phyloP scores from a whole-genome alignment of 1,139 yeast genomes.

The Trichomonascaceae sp. region DNA sequence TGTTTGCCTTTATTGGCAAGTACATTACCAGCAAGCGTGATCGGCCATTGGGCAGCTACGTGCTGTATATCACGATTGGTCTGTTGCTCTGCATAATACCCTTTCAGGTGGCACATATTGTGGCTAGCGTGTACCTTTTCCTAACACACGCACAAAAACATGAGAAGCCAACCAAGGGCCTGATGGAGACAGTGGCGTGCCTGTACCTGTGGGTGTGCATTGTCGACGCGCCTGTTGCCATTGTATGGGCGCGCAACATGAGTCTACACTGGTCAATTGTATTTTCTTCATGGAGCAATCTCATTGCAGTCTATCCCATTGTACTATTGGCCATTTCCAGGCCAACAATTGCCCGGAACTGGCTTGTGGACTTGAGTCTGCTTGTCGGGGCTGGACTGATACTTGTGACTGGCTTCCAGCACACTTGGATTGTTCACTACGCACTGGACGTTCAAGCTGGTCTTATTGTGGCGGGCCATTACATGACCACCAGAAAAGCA shows the following conservation, averaged over 20 bases:
- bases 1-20: constrained; percentile 5
- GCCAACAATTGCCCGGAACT: neutral
- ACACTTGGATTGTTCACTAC: neutral
- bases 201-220: constrained; percentile 22
- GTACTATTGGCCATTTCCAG: constrained; percentile 10
- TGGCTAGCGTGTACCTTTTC: constrained; percentile 29
- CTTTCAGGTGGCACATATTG: constrained; percentile 20
- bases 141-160: constrained; percentile 1
- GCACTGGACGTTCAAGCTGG: neutral
- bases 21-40: constrained; percentile 16
- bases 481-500: no score
- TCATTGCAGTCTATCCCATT: constrained; percentile 20
- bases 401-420: neutral
- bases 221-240: constrained; percentile 24
- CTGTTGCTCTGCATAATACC: no score
- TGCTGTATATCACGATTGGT: constrained; percentile 8
- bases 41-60: neutral
- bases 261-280: constrained; percentile 19
- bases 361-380: no score
- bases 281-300: constrained; percentile 21
- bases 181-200: neutral
- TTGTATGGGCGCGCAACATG: constrained; percentile 26
- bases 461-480: no score
- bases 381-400: neutral
- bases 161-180: neutral